Conservation (phyloP, 345 rosid genomes). For the Pseudoturritis turrita region DNA sequence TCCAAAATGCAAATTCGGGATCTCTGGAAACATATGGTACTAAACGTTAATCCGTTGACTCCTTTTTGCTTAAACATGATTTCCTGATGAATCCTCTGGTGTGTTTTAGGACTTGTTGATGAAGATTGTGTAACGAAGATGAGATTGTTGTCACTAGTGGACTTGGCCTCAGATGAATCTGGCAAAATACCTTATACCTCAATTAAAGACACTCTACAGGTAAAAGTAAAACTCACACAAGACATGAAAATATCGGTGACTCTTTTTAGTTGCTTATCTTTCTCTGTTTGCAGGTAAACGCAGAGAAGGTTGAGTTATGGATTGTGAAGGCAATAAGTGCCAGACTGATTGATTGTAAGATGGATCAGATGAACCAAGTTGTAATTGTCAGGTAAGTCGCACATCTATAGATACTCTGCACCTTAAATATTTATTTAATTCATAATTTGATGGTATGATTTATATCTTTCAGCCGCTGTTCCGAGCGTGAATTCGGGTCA, state of each 20-base stretch:
- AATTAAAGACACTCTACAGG: slow-evolving; percentile 75
- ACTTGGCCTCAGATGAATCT: slow-evolving; percentile 71
- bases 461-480: slow-evolving; percentile 52
- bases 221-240: slow-evolving; percentile 37
- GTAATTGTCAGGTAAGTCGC: slow-evolving; percentile 67
- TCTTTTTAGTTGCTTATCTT: background rate
- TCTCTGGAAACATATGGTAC: slow-evolving; percentile 73
- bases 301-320: slow-evolving; percentile 86
- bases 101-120: slow-evolving; percentile 65
- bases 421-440: no score
- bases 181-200: slow-evolving; percentile 68
- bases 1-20: slow-evolving; percentile 65
- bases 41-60: background rate
- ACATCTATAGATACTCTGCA: background rate
- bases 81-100: background rate
- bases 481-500: slow-evolving; percentile 70
- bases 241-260: background rate
- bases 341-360: slow-evolving; percentile 74
- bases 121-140: slow-evolving; percentile 92
- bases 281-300: slow-evolving; percentile 48
- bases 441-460: slow-evolving; percentile 1
- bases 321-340: slow-evolving; percentile 85
- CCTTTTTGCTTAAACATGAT: background rate
- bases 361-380: slow-evolving; percentile 95
- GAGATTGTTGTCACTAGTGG: slow-evolving; percentile 86